phyloP scores from a whole-genome alignment of 2,329 filamentous ascomycete genomes.

The Diaporthe nobilis region DNA sequence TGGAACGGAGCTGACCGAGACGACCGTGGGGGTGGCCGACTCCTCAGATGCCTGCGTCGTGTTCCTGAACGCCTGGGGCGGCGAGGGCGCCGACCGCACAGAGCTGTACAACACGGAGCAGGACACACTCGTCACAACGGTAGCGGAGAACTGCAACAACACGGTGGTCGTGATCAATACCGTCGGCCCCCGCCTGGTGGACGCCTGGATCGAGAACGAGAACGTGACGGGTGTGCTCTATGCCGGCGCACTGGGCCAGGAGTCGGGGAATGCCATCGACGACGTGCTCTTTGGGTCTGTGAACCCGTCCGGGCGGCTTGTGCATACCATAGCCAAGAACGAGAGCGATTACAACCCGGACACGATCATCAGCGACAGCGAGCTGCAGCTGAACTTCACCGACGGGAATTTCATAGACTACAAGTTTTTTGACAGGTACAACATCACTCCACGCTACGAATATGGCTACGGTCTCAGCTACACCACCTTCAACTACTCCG shows the following conservation, averaged over 20 bases:
- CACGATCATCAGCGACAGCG: conserved; percentile 57
- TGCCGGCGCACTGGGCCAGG: conserved; percentile 75
- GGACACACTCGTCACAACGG: conserved; percentile 68
- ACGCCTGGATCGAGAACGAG: conserved; percentile 71
- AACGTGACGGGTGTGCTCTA: conserved; percentile 76
- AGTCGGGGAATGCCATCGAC: conserved; percentile 69
- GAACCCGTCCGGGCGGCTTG: conserved; percentile 70
- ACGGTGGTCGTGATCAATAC: conserved; percentile 78
- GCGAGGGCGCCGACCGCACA: conserved; percentile 78
- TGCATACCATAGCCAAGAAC: conserved; percentile 72
- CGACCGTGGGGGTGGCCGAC: conserved; percentile 43
- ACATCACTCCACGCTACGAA: conserved; percentile 65
- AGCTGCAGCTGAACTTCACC: conserved; percentile 65
- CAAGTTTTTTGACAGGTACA: conserved; percentile 64
- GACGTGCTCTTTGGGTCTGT: conserved; percentile 70
- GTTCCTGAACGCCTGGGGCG: conserved; percentile 77
- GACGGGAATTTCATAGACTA: conserved; percentile 69
- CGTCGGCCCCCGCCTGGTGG: conserved; percentile 68
- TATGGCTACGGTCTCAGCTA: conserved; percentile 72
- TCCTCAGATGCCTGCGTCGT: conserved; percentile 76
- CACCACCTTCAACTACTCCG: conserved; percentile 59
- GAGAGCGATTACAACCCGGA: conserved; percentile 69
- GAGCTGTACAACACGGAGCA: conserved; percentile 76
- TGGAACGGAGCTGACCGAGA: conserved; percentile 12
- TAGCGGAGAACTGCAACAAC: conserved; percentile 71